Percentiles rank a stretch among this genome's conserved stretches.
Conservation (phyloP, 306 rosid genomes). For the Carpinus viminea region DNA sequence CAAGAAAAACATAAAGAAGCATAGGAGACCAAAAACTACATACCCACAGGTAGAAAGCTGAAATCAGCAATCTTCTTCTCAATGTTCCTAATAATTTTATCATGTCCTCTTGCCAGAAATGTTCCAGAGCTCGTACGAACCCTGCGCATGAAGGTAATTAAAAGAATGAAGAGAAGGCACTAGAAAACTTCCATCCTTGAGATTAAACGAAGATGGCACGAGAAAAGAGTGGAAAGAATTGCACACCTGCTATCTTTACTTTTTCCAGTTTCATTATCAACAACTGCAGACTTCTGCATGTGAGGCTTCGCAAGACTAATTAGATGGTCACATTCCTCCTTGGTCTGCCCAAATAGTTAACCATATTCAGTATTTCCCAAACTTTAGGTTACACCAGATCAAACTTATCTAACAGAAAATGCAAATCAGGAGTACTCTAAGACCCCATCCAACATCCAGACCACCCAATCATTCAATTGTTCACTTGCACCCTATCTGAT, state of each 20-base stretch:
- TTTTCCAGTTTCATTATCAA: slow-evolving; percentile 90
- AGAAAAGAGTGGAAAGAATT: slow-evolving; percentile 14
- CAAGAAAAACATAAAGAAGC: slow-evolving; percentile 20
- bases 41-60: slow-evolving; percentile 83
- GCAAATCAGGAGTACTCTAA: slow-evolving; percentile 14
- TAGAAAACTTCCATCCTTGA: slow-evolving; percentile 19
- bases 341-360: slow-evolving; percentile 59
- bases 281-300: slow-evolving; percentile 89
- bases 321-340: slow-evolving; percentile 85
- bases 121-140: slow-evolving; percentile 98
- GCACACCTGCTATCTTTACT: slow-evolving; percentile 94
- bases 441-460: neutral
- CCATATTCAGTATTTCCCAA: slow-evolving; percentile 33
- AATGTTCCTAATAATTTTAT: slow-evolving; percentile 71
- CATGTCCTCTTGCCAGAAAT: slow-evolving; percentile 87
- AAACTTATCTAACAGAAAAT: slow-evolving; percentile 4
- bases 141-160: slow-evolving; percentile 35
- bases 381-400: neutral
- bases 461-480: slow-evolving; percentile 8
- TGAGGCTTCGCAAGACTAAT: slow-evolving; percentile 73
- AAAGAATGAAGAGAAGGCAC: slow-evolving; percentile 2
- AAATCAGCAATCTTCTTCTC: slow-evolving; percentile 89
- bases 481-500: neutral
- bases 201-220: slow-evolving; percentile 17
- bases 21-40: slow-evolving; percentile 29